Evolutionary conservation across 2,329 filamentous ascomycete species (phyloP), one percentile per base, ranked within the genome.

Genomic region (Arthroderma uncinatum): DNA sequence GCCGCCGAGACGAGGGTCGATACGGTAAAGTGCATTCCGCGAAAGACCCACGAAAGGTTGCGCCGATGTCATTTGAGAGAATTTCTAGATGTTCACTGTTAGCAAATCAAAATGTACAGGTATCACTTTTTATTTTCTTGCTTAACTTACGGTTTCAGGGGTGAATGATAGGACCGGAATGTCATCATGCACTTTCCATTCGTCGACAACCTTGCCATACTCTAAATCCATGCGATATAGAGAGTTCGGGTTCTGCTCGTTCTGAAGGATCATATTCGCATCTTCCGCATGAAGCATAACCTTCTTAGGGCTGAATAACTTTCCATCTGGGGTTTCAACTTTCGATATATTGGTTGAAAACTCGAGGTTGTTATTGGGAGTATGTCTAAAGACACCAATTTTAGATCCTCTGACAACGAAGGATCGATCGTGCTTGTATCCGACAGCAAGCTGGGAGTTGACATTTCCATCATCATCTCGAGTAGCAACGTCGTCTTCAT

Each of bases 381-480:
- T 95, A 68, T 98, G 93, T 72, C 94, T 97, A 81, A 98, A 98
- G 40, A 98, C 93, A 56, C 93, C 93, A 70, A 98, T 98, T 79
- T 97, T 96, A 65, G 91, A 93, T 33, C 93, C 93, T 62, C 93
- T 86, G 44, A 98, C 90, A 57, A 98, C 93, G 65, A 97, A 98
- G 0, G 93, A 97, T 59, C 93, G 83, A 69, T 98, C 93, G 63
- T 96, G 87, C 73, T 95, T 97, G 75, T 95, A 95, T 57, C 93
- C 93, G 54, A 98, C 93, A 10, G 93, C 93, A 56, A 98, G 80
- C 67, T 93, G 88, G 1, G 90, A 94, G 76, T 97, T 98, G 70
- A 89, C 81, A 65, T 94, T 91, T 42, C 86, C 86, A 63, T 93
- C 87, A 55, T 84, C 77, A 50, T 88, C 83, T 44, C 74, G 77